Evolutionary conservation across 1,284 basidiomycete genomes (phyloP).

Genomic region (Grifola frondosa): DNA sequence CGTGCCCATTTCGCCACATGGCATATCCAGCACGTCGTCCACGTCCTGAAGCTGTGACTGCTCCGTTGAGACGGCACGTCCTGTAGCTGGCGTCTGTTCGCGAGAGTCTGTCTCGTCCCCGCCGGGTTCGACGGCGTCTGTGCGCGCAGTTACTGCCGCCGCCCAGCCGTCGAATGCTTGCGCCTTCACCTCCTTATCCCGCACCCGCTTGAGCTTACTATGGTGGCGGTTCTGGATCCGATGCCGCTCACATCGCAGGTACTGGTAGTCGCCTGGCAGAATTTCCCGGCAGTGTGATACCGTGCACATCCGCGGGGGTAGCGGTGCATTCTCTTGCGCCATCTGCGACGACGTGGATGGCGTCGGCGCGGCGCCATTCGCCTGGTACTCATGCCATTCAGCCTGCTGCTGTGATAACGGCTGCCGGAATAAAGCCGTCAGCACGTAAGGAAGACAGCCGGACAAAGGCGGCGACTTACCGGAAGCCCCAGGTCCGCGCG

Average conservation of each 20-base stretch:
- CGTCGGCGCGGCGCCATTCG: slow-evolving; percentile 1
- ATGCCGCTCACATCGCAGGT: slow-evolving; percentile 54
- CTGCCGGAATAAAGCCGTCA: background rate
- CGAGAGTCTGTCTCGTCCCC: background rate
- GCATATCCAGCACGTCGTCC: slow-evolving; percentile 12
- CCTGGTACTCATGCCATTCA: slow-evolving; percentile 3
- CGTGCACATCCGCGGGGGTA: slow-evolving; percentile 49
- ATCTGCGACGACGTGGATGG: background rate
- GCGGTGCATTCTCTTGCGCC: slow-evolving; percentile 3
- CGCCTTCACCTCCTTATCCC: slow-evolving; percentile 45
- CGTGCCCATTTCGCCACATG: slow-evolving; percentile 18
- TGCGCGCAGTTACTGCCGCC: slow-evolving; percentile 15
- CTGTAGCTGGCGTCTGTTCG: background rate
- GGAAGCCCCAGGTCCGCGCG: slow-evolving; percentile 36
- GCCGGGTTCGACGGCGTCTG: slow-evolving; percentile 5
- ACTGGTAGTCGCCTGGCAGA: slow-evolving; percentile 46
- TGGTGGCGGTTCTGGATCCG: slow-evolving; percentile 54
- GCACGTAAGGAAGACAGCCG: background rate
- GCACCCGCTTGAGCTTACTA: slow-evolving; percentile 48
- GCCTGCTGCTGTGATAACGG: background rate
- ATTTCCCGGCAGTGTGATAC: slow-evolving; percentile 57
- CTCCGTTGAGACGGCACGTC: too few relatives aligned
- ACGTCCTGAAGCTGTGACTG: background rate
- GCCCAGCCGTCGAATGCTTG: slow-evolving; percentile 30
- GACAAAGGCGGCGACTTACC: slow-evolving; percentile 2